These are phyloP conservation scores for Arthrobotrys iridis DNA, from an alignment of 2,329 filamentous ascomycete species.

Conservation along the genomic window DNA sequence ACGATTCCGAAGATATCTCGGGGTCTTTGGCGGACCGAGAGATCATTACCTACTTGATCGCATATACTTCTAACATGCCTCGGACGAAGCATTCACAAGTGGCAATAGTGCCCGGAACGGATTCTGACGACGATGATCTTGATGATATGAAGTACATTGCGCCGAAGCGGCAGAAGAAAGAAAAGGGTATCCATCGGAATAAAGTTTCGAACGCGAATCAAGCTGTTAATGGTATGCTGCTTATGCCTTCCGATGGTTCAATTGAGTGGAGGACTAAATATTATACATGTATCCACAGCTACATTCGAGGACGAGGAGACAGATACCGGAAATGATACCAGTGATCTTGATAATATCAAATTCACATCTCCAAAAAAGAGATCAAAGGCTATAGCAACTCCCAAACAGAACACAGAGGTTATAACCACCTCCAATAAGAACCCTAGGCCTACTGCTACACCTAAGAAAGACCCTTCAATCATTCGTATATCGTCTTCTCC, in stretches of 20 bases:
- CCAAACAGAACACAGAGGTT: too few relatives aligned
- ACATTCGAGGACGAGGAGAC: not conserved
- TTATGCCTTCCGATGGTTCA: not conserved
- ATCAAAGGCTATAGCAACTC: not conserved
- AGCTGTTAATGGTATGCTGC: not conserved
- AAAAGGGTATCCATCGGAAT: not conserved
- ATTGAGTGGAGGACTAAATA: not conserved
- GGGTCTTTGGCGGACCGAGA: not conserved
- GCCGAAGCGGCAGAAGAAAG: constrained; percentile 19
- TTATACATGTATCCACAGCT: not conserved
- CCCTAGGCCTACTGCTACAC: not conserved
- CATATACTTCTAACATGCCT: not conserved
- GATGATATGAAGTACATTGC: constrained; percentile 44
- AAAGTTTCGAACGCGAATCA: not conserved
- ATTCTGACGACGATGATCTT: constrained; percentile 37
- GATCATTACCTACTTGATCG: not conserved
- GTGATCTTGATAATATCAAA: constrained; percentile 48
- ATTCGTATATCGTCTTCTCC: constrained; percentile 41
- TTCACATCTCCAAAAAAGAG: not conserved
- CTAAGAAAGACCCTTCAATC: constrained; percentile 40
- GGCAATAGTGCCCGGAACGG: not conserved
- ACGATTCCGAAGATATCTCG: not conserved
- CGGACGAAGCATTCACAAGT: not conserved
- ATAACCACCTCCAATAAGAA: not conserved
- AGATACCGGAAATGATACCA: constrained; percentile 33